Percentiles rank a stretch among this genome's conserved stretches.
These are phyloP conservation scores for Aphanocladium album DNA, from an alignment of 2,329 filamentous ascomycete genomes.

Conservation along the genomic window DNA sequence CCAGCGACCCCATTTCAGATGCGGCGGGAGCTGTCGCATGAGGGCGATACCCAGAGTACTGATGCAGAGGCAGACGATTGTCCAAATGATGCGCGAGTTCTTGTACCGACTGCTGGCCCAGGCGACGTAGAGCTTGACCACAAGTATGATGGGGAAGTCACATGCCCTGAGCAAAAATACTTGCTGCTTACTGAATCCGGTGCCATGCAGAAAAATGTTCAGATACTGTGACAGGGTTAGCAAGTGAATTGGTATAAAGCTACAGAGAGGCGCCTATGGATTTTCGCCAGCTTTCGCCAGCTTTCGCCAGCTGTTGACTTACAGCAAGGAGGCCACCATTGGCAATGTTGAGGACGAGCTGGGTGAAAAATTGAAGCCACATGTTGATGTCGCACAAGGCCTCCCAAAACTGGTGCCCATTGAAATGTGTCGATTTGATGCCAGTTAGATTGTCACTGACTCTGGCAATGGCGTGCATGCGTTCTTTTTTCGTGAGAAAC, in stretches of 20 bases:
- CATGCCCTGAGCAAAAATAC: slow-evolving; percentile 19
- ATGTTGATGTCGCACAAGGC: no score
- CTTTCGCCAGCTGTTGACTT: no score
- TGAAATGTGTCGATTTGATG: no score
- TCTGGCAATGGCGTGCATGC: no score
- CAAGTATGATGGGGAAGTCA: slow-evolving; percentile 18
- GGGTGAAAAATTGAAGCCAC: no score
- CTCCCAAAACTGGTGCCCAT: no score
- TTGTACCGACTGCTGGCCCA: slow-evolving; percentile 19
- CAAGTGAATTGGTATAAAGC: neutral
- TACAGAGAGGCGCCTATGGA: no score
- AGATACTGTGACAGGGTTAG: slow-evolving; percentile 20
- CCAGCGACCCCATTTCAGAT: slow-evolving; percentile 11
- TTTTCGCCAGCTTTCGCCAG: neutral
- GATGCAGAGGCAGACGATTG: slow-evolving; percentile 19
- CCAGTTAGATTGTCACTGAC: no score
- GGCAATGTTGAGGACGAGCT: no score
- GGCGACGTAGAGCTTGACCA: slow-evolving; percentile 21
- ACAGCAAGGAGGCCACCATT: no score
- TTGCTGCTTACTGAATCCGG: slow-evolving; percentile 20
- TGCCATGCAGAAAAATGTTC: slow-evolving; percentile 21
- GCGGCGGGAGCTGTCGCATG: slow-evolving; percentile 15
- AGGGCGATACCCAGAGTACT: slow-evolving; percentile 19
- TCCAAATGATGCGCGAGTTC: slow-evolving; percentile 23
- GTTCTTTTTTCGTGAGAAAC: no score